Conservation (phyloP, 108 stramenopile species). For the Epipyxis sp. region DNA sequence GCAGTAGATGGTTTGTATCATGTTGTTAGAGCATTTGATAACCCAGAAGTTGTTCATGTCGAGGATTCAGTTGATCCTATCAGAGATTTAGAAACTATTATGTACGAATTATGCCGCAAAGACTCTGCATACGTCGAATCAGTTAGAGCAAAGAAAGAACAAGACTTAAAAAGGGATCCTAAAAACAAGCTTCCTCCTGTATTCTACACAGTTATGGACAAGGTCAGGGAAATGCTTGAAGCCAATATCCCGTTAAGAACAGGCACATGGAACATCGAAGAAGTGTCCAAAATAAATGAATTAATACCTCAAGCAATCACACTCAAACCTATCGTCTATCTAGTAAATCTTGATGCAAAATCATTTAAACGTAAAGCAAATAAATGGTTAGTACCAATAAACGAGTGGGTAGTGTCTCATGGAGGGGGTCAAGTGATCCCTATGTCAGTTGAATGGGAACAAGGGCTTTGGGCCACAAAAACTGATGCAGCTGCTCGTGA, state of each 20-base stretch:
- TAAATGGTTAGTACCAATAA: slow-evolving; percentile 85
- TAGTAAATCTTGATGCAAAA: slow-evolving; percentile 90
- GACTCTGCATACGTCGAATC: slow-evolving; percentile 63
- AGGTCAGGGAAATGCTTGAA: slow-evolving; percentile 9
- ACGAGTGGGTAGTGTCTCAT: slow-evolving; percentile 84
- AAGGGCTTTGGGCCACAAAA: slow-evolving; percentile 69
- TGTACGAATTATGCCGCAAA: slow-evolving; percentile 88
- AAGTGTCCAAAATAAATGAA: slow-evolving; percentile 29
- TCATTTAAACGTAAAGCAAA: slow-evolving; percentile 88
- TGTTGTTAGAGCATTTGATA: slow-evolving; percentile 91
- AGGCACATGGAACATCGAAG: slow-evolving; percentile 8
- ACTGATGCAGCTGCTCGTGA: not conserved
- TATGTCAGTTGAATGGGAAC: slow-evolving; percentile 96
- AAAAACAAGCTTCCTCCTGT: slow-evolving; percentile 10
- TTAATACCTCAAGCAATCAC: slow-evolving; percentile 23
- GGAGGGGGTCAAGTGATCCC: slow-evolving; percentile 97
- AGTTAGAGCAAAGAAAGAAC: slow-evolving; percentile 69
- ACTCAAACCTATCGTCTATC: slow-evolving; percentile 80
- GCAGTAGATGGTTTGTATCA: slow-evolving; percentile 97
- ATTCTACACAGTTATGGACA: slow-evolving; percentile 30
- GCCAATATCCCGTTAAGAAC: not conserved
- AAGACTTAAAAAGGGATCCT: slow-evolving; percentile 59
- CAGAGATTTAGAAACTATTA: slow-evolving; percentile 96
- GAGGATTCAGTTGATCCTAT: slow-evolving; percentile 98
- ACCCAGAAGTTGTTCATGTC: slow-evolving; percentile 95